Evolutionary conservation across 2,329 filamentous ascomycete species (phyloP), one percentile per base, ranked within the genome.

Genomic region (Camptophora hylomeconis): DNA sequence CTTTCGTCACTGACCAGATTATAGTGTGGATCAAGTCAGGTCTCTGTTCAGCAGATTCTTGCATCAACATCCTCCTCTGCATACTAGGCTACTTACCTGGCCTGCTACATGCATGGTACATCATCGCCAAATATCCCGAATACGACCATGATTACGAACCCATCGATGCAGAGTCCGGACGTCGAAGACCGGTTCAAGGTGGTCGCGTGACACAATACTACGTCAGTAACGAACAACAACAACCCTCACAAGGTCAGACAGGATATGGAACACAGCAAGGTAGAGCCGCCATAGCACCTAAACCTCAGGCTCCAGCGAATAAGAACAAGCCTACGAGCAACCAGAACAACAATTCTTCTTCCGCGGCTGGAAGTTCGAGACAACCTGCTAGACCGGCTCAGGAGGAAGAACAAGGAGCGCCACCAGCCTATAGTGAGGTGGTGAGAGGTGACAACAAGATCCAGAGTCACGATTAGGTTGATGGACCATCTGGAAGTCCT

Each of bases 31-130:
- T 98, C 37, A 98, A 95, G 63, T 66, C 79, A 48, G 89, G 89
- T 40, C 67, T 98, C 59, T 98, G 89, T 66, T 80, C 76, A 38
- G 83, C 77, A 33, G 89, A 95, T 60, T 87, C 80, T 6, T 49
- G 95, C 47, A 92, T 98, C 65, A 98, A 98, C 63, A 76, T 95
- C 54, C 77, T 86, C 25, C 82, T 95, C 47, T 89, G 80, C 56
- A 52, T 72, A 30, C 72, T 87, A 13, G 80, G 77, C 46, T 83
- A 67, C 50, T 57, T 95, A 36, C 87, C 87, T 12, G 87, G 87
- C 37, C 77, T 95, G 27, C 62, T 98, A 2, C 89, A 98, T 61
- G 73, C 86, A 39, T 95, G 89, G 87, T 98, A 95, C 67, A 92
- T 95, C 57, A 94, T 98, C 57, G 72, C 81, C 47, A 79, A 81